Evolutionary conservation across 768 basidiomycete genomes (phyloP).

Genomic region (Clavaria fumosa): DNA sequence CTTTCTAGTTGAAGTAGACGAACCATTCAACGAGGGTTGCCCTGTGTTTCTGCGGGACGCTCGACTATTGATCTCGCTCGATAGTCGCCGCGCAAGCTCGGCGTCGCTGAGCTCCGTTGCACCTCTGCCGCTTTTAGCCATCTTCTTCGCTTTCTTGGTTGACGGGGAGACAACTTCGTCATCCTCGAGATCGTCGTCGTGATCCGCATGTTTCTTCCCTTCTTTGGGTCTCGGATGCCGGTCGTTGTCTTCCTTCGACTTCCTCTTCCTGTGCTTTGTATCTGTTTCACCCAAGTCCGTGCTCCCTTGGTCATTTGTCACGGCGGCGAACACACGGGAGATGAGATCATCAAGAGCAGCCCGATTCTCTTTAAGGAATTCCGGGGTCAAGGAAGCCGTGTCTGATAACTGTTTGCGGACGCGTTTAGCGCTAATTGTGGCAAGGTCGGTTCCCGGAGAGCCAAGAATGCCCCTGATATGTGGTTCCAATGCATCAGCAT

Average conservation of each 20-base stretch:
- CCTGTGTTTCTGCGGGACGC: conserved; percentile 30
- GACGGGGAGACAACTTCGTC: conserved; percentile 21
- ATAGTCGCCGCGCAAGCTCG: conserved; percentile 54
- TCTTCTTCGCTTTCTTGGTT: conserved; percentile 35
- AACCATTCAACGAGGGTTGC: conserved; percentile 23
- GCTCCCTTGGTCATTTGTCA: conserved; percentile 27
- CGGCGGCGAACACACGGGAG: conserved; percentile 41
- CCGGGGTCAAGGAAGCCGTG: conserved; percentile 38
- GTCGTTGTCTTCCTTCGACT: conserved; percentile 15
- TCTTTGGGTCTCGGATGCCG: conserved; percentile 20
- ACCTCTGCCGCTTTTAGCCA: conserved; percentile 25
- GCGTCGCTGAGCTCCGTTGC: conserved; percentile 42
- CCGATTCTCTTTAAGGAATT: conserved; percentile 52
- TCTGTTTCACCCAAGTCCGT: no score
- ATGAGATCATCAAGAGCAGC: conserved; percentile 57
- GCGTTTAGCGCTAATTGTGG: conserved; percentile 75
- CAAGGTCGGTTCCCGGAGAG: conserved; percentile 62
- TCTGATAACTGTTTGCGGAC: conserved; percentile 63
- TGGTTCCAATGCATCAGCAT: conserved; percentile 39
- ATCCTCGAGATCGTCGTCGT: conserved; percentile 17
- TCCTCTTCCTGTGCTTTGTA: conserved; percentile 21
- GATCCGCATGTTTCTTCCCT: conserved; percentile 23
- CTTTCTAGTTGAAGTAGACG: conserved; percentile 31
- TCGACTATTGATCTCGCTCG: conserved; percentile 52
- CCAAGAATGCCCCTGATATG: conserved; percentile 55